phyloP scores from a whole-genome alignment of 2,329 filamentous ascomycete species.

The Trichoderma arundinaceum region DNA sequence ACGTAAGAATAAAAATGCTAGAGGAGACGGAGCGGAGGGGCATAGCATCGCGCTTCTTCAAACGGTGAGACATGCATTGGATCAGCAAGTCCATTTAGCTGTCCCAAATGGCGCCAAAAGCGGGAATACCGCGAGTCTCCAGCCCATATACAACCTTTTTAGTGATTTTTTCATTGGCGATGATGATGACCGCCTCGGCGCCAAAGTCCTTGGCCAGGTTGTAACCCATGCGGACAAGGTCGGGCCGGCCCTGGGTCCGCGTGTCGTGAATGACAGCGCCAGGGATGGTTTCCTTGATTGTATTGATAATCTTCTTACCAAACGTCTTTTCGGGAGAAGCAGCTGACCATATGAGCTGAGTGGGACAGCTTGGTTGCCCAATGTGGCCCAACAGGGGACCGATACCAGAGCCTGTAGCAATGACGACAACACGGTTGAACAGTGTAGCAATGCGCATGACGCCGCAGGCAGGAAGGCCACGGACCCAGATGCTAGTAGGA shows the following conservation, averaged over 20 bases:
- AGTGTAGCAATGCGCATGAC: conserved; percentile 71
- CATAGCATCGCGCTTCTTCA: neutral
- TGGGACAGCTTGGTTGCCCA: conserved; percentile 54
- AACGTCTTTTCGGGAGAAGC: conserved; percentile 67
- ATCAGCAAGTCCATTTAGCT: conserved; percentile 39
- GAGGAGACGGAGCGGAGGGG: neutral
- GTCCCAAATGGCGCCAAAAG: conserved; percentile 78
- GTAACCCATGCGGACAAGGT: conserved; percentile 57
- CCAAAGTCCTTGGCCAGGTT: conserved; percentile 62
- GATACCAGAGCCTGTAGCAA: conserved; percentile 76
- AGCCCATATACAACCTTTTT: conserved; percentile 71
- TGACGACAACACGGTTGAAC: conserved; percentile 68
- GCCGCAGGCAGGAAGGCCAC: conserved; percentile 69
- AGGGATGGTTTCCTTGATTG: conserved; percentile 63
- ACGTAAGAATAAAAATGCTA: conserved; percentile 14
- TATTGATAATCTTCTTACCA: conserved; percentile 60
- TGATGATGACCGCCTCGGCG: conserved; percentile 74
- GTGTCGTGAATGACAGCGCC: conserved; percentile 73
- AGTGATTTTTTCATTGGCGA: conserved; percentile 72
- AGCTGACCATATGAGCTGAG: conserved; percentile 73
- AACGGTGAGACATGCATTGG: conserved; percentile 19
- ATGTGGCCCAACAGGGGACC: conserved; percentile 69
- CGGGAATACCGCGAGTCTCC: conserved; percentile 67
- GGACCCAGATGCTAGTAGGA: conserved; percentile 68
- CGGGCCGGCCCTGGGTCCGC: conserved; percentile 60